These are phyloP conservation scores for Agarophyton chilense DNA, from an alignment of 23 red algal genomes.

Conservation along the genomic window DNA sequence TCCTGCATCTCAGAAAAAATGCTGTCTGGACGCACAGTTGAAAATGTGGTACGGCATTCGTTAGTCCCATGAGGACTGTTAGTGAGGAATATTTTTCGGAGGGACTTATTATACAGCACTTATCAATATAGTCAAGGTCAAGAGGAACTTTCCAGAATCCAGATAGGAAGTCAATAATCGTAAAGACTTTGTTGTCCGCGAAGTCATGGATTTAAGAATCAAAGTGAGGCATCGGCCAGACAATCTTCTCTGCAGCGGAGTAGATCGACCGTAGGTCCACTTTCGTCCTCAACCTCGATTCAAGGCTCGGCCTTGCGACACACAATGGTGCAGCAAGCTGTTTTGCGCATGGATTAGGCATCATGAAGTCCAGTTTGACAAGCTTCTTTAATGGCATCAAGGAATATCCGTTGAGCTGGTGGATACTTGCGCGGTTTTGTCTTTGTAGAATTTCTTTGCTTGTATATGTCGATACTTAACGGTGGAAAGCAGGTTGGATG, in stretches of 20 bases:
- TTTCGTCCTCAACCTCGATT: constrained; percentile 12
- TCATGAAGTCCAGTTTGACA: constrained; percentile 11
- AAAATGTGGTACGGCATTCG: constrained; percentile 38
- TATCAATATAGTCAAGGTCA: too few relatives aligned
- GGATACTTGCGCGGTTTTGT: constrained; percentile 40
- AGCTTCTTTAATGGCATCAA: constrained; percentile 26
- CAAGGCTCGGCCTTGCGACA: constrained; percentile 7
- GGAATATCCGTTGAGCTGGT: constrained; percentile 6
- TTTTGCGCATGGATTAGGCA: constrained; percentile 6
- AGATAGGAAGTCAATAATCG: constrained; percentile 5
- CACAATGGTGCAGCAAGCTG: constrained; percentile 32
- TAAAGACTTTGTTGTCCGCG: constrained; percentile 12
- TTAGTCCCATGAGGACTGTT: neutral
- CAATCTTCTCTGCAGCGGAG: neutral
- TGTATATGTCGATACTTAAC: neutral
- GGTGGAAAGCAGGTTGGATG: neutral
- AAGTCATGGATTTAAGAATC: constrained; percentile 42
- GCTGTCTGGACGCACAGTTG: constrained; percentile 20
- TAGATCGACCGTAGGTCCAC: constrained; percentile 31
- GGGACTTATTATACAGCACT: too few relatives aligned
- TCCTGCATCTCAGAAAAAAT: constrained; percentile 29
- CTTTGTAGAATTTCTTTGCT: constrained; percentile 1
- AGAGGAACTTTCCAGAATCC: constrained; percentile 36
- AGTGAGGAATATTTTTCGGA: too few relatives aligned
- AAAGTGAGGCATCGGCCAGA: constrained; percentile 46